Base-by-base conservation (phyloP, 2,329 filamentous ascomycete genomes). In the Fusarium sp. region DNA sequence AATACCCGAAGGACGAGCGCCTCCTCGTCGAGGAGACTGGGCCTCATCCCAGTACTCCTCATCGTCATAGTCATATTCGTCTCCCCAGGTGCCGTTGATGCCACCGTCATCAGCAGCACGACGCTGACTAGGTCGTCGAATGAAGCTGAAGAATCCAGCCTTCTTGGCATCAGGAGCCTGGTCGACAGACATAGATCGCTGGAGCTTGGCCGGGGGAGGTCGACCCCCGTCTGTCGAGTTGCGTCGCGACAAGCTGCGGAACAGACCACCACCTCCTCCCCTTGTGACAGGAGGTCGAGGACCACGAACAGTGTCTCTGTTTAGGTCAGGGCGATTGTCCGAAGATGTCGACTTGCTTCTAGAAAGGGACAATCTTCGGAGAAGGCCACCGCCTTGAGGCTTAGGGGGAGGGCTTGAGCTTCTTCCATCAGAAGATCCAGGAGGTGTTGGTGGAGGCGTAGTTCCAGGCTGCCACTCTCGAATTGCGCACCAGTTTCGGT, bases 401-500 rank as follows among this genome's bases (percentile, higher is more conserved):
- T 75, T 75, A 0, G 78, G 77, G 9, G 82, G 82, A 8, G 83
- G 84, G 68, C 78, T 84, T 6, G 84, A 82, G 58, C 80, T 82
- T 37, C 84, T 71, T 43, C 87, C 85, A 67, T 85, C 82, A 50
- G 88, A 86, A 49, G 88, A 86, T 13, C 80, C 82, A 33, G 86
- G 88, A 6, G 94, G 94, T 3, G 92, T 91, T 6, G 88, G 86
- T 2, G 90, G 89, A 18, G 95, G 95, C 2, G 94, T 97, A 38
- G 84, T 86, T 6, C 94, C 94, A 4, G 95, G 95, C 15, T 90
- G 86, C 83, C 97, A 98, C 79, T 93, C 88, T 60, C 93, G 89
- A 77, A 99, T 97, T 6, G 94, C 94, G 81, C 96, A 98, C 94
- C 96, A 99, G 81, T 99, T 99, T 37, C 96, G 90, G 67, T 96